Evolutionary conservation across 2,329 filamentous ascomycete genomes (phyloP).

Genomic region (Trichoderma harzianum): DNA sequence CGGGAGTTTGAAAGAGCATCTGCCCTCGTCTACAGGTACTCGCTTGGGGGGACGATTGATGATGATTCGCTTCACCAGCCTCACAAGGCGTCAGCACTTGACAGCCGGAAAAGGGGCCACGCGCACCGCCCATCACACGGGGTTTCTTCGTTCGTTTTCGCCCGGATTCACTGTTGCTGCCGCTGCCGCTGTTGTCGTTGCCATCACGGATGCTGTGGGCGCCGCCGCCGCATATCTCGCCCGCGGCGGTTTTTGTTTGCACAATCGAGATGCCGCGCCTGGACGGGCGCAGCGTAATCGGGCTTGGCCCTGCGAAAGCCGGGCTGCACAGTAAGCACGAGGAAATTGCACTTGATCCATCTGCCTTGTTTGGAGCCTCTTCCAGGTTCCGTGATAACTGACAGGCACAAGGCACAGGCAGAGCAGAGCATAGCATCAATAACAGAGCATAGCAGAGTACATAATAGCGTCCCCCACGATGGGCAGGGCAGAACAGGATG

Average conservation of each 20-base stretch:
- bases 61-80: slow-evolving; percentile 1
- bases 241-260: neutral
- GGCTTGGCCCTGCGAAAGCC: neutral
- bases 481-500: neutral
- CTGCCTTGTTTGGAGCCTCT: neutral
- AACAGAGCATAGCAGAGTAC: neutral
- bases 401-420: neutral
- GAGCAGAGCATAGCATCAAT: neutral
- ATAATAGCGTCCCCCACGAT: neutral
- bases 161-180: neutral
- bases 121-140: slow-evolving; percentile 13
- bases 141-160: neutral
- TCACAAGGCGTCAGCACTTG: slow-evolving; percentile 5
- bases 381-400: neutral
- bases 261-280: neutral
- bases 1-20: neutral
- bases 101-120: neutral
- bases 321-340: neutral
- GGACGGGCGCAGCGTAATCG: neutral
- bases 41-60: neutral
- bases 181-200: neutral
- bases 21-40: neutral
- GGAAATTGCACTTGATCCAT: neutral
- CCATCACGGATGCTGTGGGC: neutral
- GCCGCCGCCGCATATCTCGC: neutral